Base-by-base conservation (phyloP, 352 stramenopile genomes). In the Elongisporangium undulatum region DNA sequence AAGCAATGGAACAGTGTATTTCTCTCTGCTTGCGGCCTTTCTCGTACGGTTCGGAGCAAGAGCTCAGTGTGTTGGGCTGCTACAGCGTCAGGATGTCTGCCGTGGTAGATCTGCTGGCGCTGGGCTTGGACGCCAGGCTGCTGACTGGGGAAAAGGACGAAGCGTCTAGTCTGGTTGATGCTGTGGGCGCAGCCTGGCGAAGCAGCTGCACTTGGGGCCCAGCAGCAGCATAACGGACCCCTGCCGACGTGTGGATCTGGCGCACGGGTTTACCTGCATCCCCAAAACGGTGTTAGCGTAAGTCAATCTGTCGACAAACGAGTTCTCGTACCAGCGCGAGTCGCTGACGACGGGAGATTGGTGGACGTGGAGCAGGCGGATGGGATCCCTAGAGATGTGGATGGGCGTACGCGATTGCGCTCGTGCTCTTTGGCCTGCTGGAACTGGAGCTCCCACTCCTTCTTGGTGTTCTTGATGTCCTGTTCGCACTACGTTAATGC, bases 381-480 rank as follows among this genome's bases (percentile, higher is more conserved):
- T 8, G 51, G 19, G n/a, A 82, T 56, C 15, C 79, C 82, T 16
- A 88, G 66, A 3, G 82, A 77, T 7, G 82, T 91, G 39, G 82
- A 75, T 29, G 82, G 82, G 3, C 82, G 71, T 3, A 75, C 50
- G 51, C 66, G 68, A 23, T 69, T 59, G 22, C 57, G 59, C 39
- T 88, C 72, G n/a, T 48, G 65, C 26, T 72, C 56, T 66, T 86
- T 84, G 12, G 76, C 75, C 45, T 68, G 64, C 51, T 85, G 65
- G 22, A 88, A 84, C 16, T 85, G 65, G 19, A 81, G 55, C 57
- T 90, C 78, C 82, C 79, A 92, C 34, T 90, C 82, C 22, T 82
- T 87, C 58, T 90, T 89, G 23, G 82, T 90, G 69, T 74, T 89
- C 52, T 88, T 92, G 62, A 91, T 91, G 51, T 86, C 82, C 72